Evolutionary conservation across 2,329 filamentous ascomycete genomes (phyloP).

Genomic region (Talaromyces sp.): DNA sequence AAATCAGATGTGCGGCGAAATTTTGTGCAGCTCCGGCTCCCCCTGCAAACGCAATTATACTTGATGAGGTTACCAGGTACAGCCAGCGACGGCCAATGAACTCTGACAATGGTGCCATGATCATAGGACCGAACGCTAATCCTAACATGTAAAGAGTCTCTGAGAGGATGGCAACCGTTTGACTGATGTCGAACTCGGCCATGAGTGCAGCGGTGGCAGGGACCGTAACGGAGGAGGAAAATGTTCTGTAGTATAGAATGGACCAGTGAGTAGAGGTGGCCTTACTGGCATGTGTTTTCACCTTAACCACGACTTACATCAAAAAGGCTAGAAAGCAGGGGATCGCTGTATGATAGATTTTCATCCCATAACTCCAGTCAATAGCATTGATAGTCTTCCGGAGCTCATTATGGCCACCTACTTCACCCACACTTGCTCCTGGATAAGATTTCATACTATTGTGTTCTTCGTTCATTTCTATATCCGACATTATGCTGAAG

Average conservation of each 20-base stretch:
- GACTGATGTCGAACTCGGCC: constrained; percentile 21
- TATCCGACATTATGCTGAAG: neutral
- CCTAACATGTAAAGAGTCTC: constrained; percentile 14
- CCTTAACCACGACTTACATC: constrained; percentile 18
- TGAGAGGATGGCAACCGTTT: constrained; percentile 11
- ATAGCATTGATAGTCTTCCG: constrained; percentile 17
- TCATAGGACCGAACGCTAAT: constrained; percentile 21
- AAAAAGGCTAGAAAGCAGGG: constrained; percentile 21
- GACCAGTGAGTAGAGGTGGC: constrained; percentile 13
- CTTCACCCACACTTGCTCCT: neutral
- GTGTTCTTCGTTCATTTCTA: neutral
- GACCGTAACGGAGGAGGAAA: constrained; percentile 8
- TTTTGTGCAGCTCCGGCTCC: constrained; percentile 11
- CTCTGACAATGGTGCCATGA: constrained; percentile 25
- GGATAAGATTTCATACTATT: neutral
- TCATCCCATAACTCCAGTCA: constrained; percentile 19
- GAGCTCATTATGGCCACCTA: neutral
- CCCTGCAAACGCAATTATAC: constrained; percentile 9
- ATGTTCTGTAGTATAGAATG: constrained; percentile 10
- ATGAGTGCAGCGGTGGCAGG: constrained; percentile 15
- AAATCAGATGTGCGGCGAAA: constrained; percentile 29
- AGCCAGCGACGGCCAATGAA: constrained; percentile 25
- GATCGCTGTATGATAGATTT: constrained; percentile 22
- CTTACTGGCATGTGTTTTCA: neutral
- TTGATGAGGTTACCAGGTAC: constrained; percentile 17